Base-by-base conservation (phyloP, 2,329 filamentous ascomycete species). In the Paracoccidioides brasiliensis region DNA sequence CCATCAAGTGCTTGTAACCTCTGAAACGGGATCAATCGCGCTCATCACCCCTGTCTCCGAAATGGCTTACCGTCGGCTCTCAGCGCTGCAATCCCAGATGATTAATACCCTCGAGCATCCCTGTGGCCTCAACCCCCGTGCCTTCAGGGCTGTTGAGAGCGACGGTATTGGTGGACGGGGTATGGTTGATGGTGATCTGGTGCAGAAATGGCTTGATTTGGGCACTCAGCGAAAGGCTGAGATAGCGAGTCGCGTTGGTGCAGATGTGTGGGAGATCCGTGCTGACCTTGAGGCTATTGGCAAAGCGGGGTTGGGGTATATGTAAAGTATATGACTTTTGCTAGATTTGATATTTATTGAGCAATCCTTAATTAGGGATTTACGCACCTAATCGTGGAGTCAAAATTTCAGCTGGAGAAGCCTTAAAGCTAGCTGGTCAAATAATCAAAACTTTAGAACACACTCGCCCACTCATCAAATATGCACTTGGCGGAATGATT, bases 51-150 rank as follows among this genome's bases (percentile, higher is more conserved):
- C 91, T 0, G 76, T 97, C 1, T 76, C 83, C 0, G 91, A 97
- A 69, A 77, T 84, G 5, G 78, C 84, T 9, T 97, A 97, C 71
- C 85, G 93, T 1, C 85, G 90, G 0, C 79, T 98, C 3, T 84
- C 84, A 3, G 88, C 88, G 1, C 76, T 98, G 3, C 81, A 90
- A 49, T 86, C 84, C 3, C 90, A 94, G 66, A 77, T 98, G 1
- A 78, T 84, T 7, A 87, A 83, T 38, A 83, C 84, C 0, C 79
- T 96, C 6, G 83, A 88, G 45, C 84, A 90, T 59, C 74, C 86
- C 4, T 88, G 84, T 6, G 89, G 88, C 0, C 76, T 96, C 52
- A 97, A 97, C 70, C 86, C 89, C 2, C 83, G 86, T 55, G 88
- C 84, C 0, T 88, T 91, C 71, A 80, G 93, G 12, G 75, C 80